Evolutionary conservation across 2,329 filamentous ascomycete species (phyloP).

Genomic region (Knoxdaviesia proteae): DNA sequence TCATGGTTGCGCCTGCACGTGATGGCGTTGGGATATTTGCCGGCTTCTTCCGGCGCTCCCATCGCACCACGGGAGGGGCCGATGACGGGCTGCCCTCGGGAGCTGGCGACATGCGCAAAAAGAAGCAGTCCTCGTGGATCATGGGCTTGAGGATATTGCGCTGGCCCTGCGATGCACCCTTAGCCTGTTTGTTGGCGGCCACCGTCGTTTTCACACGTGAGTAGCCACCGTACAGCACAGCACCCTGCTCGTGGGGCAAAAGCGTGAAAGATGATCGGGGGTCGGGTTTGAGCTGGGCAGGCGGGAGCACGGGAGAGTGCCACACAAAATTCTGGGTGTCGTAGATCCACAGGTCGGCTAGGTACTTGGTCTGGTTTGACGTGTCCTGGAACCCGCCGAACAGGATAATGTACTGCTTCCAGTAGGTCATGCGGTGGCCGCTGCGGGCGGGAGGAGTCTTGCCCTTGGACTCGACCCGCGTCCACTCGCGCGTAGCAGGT

Average conservation of each 20-base stretch:
- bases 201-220: slow-evolving; percentile 65
- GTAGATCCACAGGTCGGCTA: slow-evolving; percentile 88
- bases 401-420: slow-evolving; percentile 87
- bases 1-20: slow-evolving; percentile 81
- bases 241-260: slow-evolving; percentile 73
- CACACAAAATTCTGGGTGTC: slow-evolving; percentile 76
- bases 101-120: slow-evolving; percentile 60
- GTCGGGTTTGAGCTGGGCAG: slow-evolving; percentile 72
- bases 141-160: slow-evolving; percentile 65
- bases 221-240: slow-evolving; percentile 83
- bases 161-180: slow-evolving; percentile 37
- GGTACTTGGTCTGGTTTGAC: slow-evolving; percentile 80
- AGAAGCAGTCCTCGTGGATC: slow-evolving; percentile 91
- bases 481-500: slow-evolving; percentile 71
- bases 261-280: slow-evolving; percentile 81
- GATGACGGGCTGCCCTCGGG: slow-evolving; percentile 42
- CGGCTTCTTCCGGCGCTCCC: slow-evolving; percentile 85
- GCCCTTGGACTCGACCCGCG: slow-evolving; percentile 60
- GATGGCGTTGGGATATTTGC: slow-evolving; percentile 70
- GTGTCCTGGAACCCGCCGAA: slow-evolving; percentile 98
- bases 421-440: slow-evolving; percentile 90
- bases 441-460: slow-evolving; percentile 68
- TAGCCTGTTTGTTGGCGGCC: slow-evolving; percentile 38
- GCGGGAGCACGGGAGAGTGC: slow-evolving; percentile 55
- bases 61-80: slow-evolving; percentile 53